phyloP scores from a whole-genome alignment of 345 rosid species.

The Salix udensis region DNA sequence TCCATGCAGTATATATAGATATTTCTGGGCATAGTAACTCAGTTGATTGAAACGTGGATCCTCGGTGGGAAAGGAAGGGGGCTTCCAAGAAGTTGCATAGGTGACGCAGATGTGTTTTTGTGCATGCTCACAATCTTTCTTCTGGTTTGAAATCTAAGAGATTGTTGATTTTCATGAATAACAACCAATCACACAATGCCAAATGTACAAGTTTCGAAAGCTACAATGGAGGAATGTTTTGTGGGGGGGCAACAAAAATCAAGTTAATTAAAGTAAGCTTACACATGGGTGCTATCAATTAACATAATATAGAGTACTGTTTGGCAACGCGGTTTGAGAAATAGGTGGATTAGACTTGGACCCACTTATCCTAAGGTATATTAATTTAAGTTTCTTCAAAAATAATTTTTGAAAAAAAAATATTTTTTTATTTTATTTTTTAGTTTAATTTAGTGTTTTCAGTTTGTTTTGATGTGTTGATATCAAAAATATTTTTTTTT shows the following conservation, averaged over 20 bases:
- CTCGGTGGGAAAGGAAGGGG: constrained; percentile 14
- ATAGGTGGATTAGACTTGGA: background rate
- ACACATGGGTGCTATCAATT: background rate
- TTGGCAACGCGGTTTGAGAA: constrained; percentile 2
- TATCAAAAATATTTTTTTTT: too few species aligned
- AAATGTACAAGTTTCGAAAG: background rate
- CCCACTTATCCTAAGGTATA: background rate
- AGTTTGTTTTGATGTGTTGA: too few species aligned
- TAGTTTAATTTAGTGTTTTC: too few species aligned
- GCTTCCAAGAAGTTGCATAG: constrained; percentile 44
- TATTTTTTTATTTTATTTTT: too few species aligned
- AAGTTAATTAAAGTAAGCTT: background rate
- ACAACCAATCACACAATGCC: background rate
- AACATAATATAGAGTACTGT: background rate
- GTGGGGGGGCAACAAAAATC: background rate
- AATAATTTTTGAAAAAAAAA: too few species aligned
- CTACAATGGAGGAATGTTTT: background rate
- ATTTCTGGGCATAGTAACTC: constrained; percentile 8
- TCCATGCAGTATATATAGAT: constrained; percentile 2
- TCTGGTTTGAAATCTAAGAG: background rate
- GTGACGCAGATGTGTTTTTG: constrained; percentile 17
- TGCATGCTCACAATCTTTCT: background rate
- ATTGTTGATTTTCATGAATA: background rate
- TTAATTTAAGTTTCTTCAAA: too few species aligned
- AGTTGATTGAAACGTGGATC: background rate